Percentiles rank a stretch among this genome's conserved stretches.
These are phyloP conservation scores for Neoboletus subvelutipes DNA, from an alignment of 768 basidiomycete species.

Conservation along the genomic window DNA sequence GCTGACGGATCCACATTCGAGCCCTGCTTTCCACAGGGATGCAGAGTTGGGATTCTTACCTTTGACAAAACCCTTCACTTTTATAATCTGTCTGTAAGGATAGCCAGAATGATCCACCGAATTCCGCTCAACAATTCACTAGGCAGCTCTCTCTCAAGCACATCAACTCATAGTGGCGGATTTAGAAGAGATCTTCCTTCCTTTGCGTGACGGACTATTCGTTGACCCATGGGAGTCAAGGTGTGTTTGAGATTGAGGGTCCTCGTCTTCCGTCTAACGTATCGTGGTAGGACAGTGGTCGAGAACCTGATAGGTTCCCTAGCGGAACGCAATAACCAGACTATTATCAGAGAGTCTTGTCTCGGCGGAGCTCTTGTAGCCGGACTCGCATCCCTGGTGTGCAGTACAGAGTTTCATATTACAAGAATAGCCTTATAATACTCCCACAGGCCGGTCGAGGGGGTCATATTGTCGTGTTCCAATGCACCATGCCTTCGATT, in stretches of 20 bases:
- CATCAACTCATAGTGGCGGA: conserved; percentile 83
- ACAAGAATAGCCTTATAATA: conserved; percentile 8
- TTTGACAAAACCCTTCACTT: conserved; percentile 84
- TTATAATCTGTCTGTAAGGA: conserved; percentile 80
- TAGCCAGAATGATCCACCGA: conserved; percentile 6
- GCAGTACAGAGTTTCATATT: conserved; percentile 27
- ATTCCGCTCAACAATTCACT: conserved; percentile 21
- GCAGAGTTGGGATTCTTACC: conserved; percentile 75
- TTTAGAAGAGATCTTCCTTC: conserved; percentile 89
- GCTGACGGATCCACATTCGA: conserved; percentile 42
- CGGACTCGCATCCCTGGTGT: conserved; percentile 68
- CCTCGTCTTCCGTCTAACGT: conserved; percentile 5
- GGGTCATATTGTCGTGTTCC: conserved; percentile 76
- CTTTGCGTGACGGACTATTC: conserved; percentile 69
- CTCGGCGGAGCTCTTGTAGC: conserved; percentile 78
- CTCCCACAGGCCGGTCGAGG: conserved; percentile 57
- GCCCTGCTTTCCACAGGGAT: conserved; percentile 52
- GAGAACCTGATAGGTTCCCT: conserved; percentile 66
- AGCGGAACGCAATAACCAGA: conserved; percentile 57
- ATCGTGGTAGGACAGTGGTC: conserved; percentile 50
- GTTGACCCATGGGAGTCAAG: conserved; percentile 70
- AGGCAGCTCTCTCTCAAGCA: conserved; percentile 48
- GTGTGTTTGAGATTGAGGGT: conserved; percentile 41
- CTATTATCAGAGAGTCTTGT: conserved; percentile 53
- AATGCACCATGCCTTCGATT: conserved; percentile 63